Percentiles rank a stretch among this genome's conserved stretches.
Evolutionary conservation across 306 rosid genomes (phyloP).

Genomic region (Cucurbita maxima): DNA sequence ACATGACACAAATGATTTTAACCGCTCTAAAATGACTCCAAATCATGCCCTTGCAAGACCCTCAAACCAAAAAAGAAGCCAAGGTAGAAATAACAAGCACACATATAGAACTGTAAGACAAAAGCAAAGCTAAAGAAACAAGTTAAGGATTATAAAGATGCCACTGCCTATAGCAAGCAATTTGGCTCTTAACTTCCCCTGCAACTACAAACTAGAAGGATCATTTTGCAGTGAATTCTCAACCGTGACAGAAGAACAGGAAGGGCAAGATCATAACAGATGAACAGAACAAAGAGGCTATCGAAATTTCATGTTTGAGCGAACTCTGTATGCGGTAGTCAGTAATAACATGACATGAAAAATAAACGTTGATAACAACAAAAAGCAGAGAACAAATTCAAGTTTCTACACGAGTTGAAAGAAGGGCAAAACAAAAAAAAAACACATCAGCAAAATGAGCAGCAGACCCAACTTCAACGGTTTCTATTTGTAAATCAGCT

Average conservation of each 20-base stretch:
- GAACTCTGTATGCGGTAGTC: slow-evolving; percentile 1
- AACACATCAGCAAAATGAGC: slow-evolving; percentile 3
- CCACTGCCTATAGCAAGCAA: not conserved
- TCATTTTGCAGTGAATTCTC: not conserved
- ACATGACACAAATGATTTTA: too few species aligned
- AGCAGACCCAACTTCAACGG: slow-evolving; percentile 4
- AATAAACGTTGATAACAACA: slow-evolving; percentile 4
- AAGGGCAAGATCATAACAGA: not conserved
- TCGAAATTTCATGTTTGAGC: slow-evolving; percentile 4
- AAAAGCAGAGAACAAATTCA: slow-evolving; percentile 3
- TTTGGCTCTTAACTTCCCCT: not conserved
- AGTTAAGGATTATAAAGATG: not conserved
- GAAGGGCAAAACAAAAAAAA: not conserved
- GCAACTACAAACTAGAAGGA: not conserved
- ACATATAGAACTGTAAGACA: not conserved
- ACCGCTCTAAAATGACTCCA: not conserved
- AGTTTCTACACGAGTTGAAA: slow-evolving; percentile 4
- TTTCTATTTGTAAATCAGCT: slow-evolving; percentile 6
- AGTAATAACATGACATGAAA: slow-evolving; percentile 6
- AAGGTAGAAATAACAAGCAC: not conserved
- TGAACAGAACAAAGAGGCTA: not conserved
- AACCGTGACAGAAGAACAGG: not conserved
- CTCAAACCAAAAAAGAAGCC: not conserved
- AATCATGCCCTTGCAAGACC: too few species aligned
- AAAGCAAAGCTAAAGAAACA: not conserved